phyloP scores from a whole-genome alignment of 768 basidiomycete species.

The Pleurotus djamor region DNA sequence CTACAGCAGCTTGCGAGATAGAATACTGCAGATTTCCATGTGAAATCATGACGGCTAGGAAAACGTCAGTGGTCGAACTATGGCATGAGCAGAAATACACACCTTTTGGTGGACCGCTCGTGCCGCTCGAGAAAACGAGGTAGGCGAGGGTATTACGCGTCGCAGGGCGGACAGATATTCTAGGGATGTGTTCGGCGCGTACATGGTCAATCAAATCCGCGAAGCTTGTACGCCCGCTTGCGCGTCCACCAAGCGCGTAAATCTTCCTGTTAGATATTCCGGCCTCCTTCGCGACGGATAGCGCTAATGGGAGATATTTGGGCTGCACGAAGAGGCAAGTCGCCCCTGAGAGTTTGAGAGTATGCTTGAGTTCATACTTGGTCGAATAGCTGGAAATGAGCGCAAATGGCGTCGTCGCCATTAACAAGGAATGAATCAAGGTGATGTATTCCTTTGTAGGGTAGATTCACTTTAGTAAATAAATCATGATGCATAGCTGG shows the following conservation, averaged over 20 bases:
- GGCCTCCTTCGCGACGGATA: conserved; percentile 31
- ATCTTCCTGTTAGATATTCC: conserved; percentile 38
- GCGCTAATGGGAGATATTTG: conserved; percentile 36
- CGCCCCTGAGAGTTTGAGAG: conserved; percentile 41
- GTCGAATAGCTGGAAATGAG: conserved; percentile 56
- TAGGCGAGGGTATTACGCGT: conserved; percentile 60
- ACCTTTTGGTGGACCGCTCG: conserved; percentile 78
- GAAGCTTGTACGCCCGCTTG: conserved; percentile 38
- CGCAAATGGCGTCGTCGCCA: conserved; percentile 48
- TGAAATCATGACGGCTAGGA: conserved; percentile 68
- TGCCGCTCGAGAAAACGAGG: conserved; percentile 76
- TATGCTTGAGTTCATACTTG: conserved; percentile 51
- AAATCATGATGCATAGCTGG: background rate
- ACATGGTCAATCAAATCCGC: conserved; percentile 37
- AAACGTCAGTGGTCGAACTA: background rate
- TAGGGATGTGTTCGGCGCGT: conserved; percentile 31
- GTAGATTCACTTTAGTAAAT: background rate
- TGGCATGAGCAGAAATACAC: background rate
- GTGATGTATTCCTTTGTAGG: conserved; percentile 51
- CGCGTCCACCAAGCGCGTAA: conserved; percentile 42
- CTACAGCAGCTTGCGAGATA: conserved; percentile 31
- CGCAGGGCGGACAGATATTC: conserved; percentile 41
- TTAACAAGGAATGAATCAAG: conserved; percentile 46
- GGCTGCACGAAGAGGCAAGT: conserved; percentile 57
- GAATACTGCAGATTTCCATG: conserved; percentile 60